A percentile compares a stretch with the other conserved stretches of the same genome.
Evolutionary conservation across 2,329 filamentous ascomycete species (phyloP).

Genomic region (Phialophora chinensis): DNA sequence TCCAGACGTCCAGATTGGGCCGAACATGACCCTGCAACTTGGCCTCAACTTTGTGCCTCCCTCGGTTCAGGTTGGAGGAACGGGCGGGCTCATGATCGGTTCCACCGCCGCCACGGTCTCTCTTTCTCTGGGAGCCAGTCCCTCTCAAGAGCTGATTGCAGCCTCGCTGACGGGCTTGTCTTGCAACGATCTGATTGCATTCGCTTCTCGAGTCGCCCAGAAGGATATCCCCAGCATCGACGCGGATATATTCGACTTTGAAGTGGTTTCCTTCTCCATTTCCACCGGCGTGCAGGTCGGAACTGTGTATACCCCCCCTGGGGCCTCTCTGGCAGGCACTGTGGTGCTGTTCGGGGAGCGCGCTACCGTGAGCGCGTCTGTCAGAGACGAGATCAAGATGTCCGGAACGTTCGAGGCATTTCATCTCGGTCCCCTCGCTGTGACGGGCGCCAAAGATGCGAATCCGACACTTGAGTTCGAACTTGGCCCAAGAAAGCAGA

Average conservation of each 20-base stretch:
- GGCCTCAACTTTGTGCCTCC: not conserved
- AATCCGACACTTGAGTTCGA: slow-evolving; percentile 4
- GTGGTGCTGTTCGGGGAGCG: not conserved
- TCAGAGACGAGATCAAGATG: slow-evolving; percentile 1
- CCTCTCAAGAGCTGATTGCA: not conserved
- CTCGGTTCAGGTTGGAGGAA: slow-evolving; percentile 1
- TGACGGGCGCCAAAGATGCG: slow-evolving; percentile 1
- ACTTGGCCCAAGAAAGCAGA: not conserved
- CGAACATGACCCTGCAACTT: slow-evolving; percentile 1
- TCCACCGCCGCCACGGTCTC: slow-evolving; percentile 2
- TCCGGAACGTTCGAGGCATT: slow-evolving; percentile 6
- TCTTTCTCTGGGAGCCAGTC: slow-evolving; percentile 2
- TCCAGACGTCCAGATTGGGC: slow-evolving; percentile 2
- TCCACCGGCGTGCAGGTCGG: slow-evolving; percentile 3
- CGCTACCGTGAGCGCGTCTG: not conserved
- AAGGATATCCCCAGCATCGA: not conserved
- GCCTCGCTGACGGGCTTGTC: slow-evolving; percentile 1
- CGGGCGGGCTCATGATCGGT: slow-evolving; percentile 2
- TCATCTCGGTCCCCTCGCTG: slow-evolving; percentile 1
- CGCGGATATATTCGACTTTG: not conserved
- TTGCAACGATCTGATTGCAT: slow-evolving; percentile 5
- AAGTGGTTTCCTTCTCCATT: not conserved
- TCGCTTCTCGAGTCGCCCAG: slow-evolving; percentile 1
- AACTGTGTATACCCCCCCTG: not conserved
- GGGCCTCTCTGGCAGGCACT: slow-evolving; percentile 1